phyloP scores from a whole-genome alignment of 176 grass and related monocot species.

The Phoenix dactylifera region DNA sequence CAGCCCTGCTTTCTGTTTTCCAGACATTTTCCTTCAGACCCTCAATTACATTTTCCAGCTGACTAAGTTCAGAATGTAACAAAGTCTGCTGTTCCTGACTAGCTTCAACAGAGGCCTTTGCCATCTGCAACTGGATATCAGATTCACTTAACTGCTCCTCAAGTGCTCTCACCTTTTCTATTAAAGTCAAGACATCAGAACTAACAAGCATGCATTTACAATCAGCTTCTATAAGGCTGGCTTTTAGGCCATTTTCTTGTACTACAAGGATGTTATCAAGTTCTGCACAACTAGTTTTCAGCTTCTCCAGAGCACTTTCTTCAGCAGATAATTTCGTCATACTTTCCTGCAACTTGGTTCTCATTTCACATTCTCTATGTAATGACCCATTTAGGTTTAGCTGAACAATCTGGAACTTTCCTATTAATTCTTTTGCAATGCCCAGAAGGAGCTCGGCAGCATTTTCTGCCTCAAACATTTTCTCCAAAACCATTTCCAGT shows the following conservation, averaged over 20 bases:
- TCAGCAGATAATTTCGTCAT: conserved; percentile 28
- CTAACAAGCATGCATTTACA: conserved; percentile 1
- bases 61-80: conserved; percentile 28
- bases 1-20: conserved; percentile 53
- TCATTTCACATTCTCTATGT: conserved; percentile 36
- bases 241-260: conserved; percentile 18
- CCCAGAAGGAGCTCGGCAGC: conserved; percentile 40
- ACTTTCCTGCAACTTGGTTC: conserved; percentile 24
- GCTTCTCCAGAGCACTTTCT: conserved; percentile 20
- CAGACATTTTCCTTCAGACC: conserved; percentile 49
- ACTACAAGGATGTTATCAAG: background rate
- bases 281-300: conserved; percentile 1
- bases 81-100: conserved; percentile 36
- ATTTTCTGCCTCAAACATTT: conserved; percentile 67
- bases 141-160: conserved; percentile 43
- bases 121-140: conserved; percentile 34
- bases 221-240: conserved; percentile 12
- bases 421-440: conserved; percentile 54
- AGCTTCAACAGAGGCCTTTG: conserved; percentile 35
- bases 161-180: conserved; percentile 30
- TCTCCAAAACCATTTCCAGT: conserved; percentile 39
- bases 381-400: conserved; percentile 23
- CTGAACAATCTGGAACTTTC: conserved; percentile 34
- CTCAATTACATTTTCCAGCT: conserved; percentile 42
- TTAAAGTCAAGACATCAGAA: conserved; percentile 20